Evolutionary conservation across 495 filamentous ascomycete species (phyloP).

Genomic region (Glutinoglossum americanum): DNA sequence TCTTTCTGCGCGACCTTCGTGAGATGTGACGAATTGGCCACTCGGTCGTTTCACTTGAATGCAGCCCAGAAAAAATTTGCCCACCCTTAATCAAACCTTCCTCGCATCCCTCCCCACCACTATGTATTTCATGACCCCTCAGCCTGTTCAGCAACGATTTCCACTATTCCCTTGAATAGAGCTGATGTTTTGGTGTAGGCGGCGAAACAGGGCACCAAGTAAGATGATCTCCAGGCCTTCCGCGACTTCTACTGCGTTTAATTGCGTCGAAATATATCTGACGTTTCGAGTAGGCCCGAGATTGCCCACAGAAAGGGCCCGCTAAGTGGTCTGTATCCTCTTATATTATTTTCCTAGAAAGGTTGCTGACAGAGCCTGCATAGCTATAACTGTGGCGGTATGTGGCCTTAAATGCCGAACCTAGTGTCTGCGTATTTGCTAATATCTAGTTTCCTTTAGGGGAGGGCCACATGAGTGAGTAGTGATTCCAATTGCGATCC

Average conservation of each 20-base stretch:
- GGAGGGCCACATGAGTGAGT: slow-evolving; percentile 86
- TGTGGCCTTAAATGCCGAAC: not conserved
- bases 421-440: not conserved
- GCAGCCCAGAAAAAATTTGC: not conserved
- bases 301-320: slow-evolving; percentile 18
- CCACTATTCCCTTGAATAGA: not conserved
- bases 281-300: slow-evolving; percentile 13
- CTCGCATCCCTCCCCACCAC: not conserved
- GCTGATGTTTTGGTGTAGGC: slow-evolving; percentile 11
- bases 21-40: not conserved
- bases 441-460: slow-evolving; percentile 16
- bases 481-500: slow-evolving; percentile 14
- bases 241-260: not conserved
- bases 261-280: not conserved
- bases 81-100: not conserved
- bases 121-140: not conserved
- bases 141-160: not conserved
- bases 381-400: slow-evolving; percentile 1
- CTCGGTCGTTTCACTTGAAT: not conserved
- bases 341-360: not conserved
- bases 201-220: slow-evolving; percentile 20
- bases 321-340: not conserved
- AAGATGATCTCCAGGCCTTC: not conserved
- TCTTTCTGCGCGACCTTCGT: not conserved
- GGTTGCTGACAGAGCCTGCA: not conserved